A percentile compares a stretch with the other conserved stretches of the same genome.
phyloP scores from a whole-genome alignment of 1,284 basidiomycete species.

The Sporisorium scitamineum region DNA sequence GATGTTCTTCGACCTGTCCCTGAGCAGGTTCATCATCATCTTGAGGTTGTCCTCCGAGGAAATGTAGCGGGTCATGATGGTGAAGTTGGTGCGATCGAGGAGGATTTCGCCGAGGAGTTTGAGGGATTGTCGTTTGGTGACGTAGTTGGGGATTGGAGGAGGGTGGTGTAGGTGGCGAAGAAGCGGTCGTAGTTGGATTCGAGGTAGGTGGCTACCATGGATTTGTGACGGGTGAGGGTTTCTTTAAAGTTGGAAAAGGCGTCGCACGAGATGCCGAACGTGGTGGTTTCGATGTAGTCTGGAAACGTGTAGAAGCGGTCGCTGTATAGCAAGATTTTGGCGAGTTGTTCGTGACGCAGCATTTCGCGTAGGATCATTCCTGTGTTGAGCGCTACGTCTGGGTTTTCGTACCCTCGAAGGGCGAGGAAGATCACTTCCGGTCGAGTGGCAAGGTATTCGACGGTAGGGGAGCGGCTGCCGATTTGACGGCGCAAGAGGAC shows the following conservation, averaged over 20 bases:
- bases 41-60: slow-evolving; percentile 86
- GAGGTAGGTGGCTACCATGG: slow-evolving; percentile 95
- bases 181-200: slow-evolving; percentile 98
- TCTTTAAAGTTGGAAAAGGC: slow-evolving; percentile 92
- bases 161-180: slow-evolving; percentile 91
- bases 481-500: slow-evolving; percentile 94
- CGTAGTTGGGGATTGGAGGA: slow-evolving; percentile 95
- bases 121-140: slow-evolving; percentile 98
- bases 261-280: slow-evolving; percentile 97
- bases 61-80: slow-evolving; percentile 98
- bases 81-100: slow-evolving; percentile 96
- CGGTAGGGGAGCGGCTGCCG: slow-evolving; percentile 90
- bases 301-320: slow-evolving; percentile 94
- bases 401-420: slow-evolving; percentile 83
- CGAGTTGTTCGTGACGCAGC: slow-evolving; percentile 90
- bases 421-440: slow-evolving; percentile 90
- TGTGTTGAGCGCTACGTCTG: slow-evolving; percentile 95
- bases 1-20: slow-evolving; percentile 98
- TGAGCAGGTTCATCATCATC: slow-evolving; percentile 99
- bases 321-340: slow-evolving; percentile 89
- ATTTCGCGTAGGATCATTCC: slow-evolving; percentile 98
- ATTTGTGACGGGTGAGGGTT: slow-evolving; percentile 86
- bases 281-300: slow-evolving; percentile 95
- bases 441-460: slow-evolving; percentile 88
- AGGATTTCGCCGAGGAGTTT: slow-evolving; percentile 98